A percentile compares a stretch with the other conserved stretches of the same genome.
phyloP scores from a whole-genome alignment of 371 early-diverging fungal genomes.

The Syncephalis fuscata region DNA sequence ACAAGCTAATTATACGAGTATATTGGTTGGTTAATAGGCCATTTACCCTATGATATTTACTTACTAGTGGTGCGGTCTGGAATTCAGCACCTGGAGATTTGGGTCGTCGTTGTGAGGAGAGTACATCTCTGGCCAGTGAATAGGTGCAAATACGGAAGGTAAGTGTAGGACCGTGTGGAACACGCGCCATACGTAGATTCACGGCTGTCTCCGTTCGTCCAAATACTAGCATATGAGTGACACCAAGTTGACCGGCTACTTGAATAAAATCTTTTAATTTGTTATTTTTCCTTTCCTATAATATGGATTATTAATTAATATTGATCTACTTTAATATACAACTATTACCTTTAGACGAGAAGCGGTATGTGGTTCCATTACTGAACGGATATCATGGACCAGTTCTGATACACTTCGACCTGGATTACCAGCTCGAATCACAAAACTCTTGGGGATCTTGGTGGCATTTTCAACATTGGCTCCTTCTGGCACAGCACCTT shows the following conservation, averaged over 20 bases:
- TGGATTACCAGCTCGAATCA: conserved; percentile 79
- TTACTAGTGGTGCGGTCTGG: conserved; percentile 53
- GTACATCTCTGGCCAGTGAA: conserved; percentile 69
- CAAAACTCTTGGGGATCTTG: conserved; percentile 77
- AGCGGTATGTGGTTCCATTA: conserved; percentile 92
- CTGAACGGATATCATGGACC: conserved; percentile 65
- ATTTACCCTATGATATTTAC: background rate
- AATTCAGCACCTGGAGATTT: conserved; percentile 65
- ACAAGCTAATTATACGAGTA: conserved; percentile 41
- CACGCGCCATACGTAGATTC: conserved; percentile 70
- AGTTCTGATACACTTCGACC: conserved; percentile 55
- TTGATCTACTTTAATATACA: background rate
- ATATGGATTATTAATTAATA: background rate
- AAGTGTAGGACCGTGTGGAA: conserved; percentile 90
- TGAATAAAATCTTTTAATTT: conserved; percentile 84
- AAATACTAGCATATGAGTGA: conserved; percentile 79
- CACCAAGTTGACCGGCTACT: conserved; percentile 72
- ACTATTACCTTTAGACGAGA: conserved; percentile 36
- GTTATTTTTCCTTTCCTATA: conserved; percentile 74
- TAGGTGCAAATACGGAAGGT: conserved; percentile 77
- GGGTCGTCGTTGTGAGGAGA: conserved; percentile 59
- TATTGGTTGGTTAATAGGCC: background rate
- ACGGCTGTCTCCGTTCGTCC: conserved; percentile 66
- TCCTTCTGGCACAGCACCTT: no score
- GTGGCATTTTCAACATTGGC: conserved; percentile 15